These are phyloP conservation scores for Suillus alpinus DNA, from an alignment of 768 basidiomycete genomes.

Conservation along the genomic window DNA sequence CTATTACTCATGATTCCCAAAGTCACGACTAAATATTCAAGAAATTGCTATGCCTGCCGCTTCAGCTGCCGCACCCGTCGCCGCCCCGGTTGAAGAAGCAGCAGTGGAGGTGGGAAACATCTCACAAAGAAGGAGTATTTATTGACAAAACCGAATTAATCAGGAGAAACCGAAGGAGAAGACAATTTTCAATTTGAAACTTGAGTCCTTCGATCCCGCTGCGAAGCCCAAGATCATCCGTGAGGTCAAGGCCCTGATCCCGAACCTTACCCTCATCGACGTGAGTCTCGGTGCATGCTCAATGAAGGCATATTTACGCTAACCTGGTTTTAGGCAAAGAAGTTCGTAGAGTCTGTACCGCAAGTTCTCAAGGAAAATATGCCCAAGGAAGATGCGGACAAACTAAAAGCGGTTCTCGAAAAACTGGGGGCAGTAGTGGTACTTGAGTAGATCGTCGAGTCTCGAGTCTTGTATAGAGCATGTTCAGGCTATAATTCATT, in stretches of 20 bases:
- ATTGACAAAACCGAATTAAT: background rate
- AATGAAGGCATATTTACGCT: slow-evolving; percentile 2
- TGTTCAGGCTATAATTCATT: slow-evolving; percentile 13
- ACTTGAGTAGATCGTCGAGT: slow-evolving; percentile 75
- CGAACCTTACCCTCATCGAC: slow-evolving; percentile 95
- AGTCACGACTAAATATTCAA: slow-evolving; percentile 94
- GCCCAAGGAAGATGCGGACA: slow-evolving; percentile 97
- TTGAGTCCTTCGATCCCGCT: slow-evolving; percentile 90
- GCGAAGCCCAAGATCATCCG: slow-evolving; percentile 96
- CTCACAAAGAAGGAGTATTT: background rate
- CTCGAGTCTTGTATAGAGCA: slow-evolving; percentile 13
- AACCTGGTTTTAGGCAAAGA: slow-evolving; percentile 76
- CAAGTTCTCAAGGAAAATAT: slow-evolving; percentile 92
- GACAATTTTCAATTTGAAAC: slow-evolving; percentile 92
- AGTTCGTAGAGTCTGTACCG: slow-evolving; percentile 95
- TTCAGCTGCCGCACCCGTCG: slow-evolving; percentile 54
- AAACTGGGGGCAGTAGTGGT: slow-evolving; percentile 83
- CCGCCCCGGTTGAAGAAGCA: slow-evolving; percentile 59
- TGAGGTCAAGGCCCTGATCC: slow-evolving; percentile 94
- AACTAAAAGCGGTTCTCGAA: slow-evolving; percentile 88
- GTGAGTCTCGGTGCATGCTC: slow-evolving; percentile 46
- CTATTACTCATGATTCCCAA: slow-evolving; percentile 1
- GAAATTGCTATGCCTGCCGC: slow-evolving; percentile 93
- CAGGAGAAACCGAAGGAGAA: slow-evolving; percentile 98
- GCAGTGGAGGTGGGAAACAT: slow-evolving; percentile 52